These are phyloP conservation scores for Ambrosia trifida DNA, from an alignment of 129 eudicot species.

Conservation along the genomic window DNA sequence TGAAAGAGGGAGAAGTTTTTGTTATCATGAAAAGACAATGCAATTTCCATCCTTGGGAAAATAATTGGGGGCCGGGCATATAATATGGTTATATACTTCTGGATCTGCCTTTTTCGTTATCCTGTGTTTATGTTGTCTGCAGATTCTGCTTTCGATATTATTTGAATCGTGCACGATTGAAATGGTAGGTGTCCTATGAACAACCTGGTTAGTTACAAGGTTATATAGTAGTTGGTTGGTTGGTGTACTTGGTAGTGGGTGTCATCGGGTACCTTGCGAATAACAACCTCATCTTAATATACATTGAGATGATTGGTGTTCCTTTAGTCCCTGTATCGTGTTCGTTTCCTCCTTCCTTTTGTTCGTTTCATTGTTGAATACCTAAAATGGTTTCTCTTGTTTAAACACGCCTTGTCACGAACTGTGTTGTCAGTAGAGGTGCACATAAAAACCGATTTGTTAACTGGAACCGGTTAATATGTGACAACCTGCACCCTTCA, in stretches of 20 bases:
- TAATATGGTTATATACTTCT: background rate
- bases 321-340: too few relatives aligned
- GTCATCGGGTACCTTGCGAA: background rate
- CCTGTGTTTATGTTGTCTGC: background rate
- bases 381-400: too few relatives aligned
- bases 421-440: too few relatives aligned
- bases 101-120: background rate
- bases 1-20: slow-evolving; percentile 7
- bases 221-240: background rate
- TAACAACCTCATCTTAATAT: too few relatives aligned
- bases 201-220: background rate
- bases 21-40: slow-evolving; percentile 1
- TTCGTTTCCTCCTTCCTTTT: too few relatives aligned
- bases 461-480: too few relatives aligned
- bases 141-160: background rate
- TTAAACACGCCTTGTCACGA: too few relatives aligned
- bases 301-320: too few relatives aligned
- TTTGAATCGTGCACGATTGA: background rate
- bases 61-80: slow-evolving; percentile 2
- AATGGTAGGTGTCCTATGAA: background rate
- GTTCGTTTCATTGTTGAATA: too few relatives aligned
- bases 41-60: background rate
- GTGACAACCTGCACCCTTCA: too few relatives aligned
- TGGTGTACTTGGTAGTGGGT: background rate
- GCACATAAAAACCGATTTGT: too few relatives aligned